Conservation (phyloP, 2,329 filamentous ascomycete genomes). For the Botrytis porri region DNA sequence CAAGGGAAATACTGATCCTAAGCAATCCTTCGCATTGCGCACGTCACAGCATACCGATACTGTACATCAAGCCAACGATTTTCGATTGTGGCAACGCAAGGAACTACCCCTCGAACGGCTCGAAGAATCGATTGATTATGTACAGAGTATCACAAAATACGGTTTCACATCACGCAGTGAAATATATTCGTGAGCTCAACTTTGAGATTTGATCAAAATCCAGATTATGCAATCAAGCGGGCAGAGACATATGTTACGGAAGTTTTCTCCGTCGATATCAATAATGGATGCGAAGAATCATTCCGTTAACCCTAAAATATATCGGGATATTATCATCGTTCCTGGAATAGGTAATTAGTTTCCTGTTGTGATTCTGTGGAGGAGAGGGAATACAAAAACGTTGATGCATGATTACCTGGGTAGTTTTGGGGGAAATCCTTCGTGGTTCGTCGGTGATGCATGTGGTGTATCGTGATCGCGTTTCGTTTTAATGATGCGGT, state of each 20-base stretch:
- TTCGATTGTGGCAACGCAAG: neutral
- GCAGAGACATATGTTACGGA: no score
- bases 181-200: neutral
- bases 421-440: neutral
- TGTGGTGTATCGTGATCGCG: neutral
- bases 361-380: neutral
- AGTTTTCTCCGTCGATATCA: neutral
- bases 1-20: neutral
- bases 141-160: neutral
- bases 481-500: neutral
- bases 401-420: neutral
- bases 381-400: no score
- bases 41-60: no score
- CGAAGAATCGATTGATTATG: no score
- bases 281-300: neutral
- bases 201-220: no score
- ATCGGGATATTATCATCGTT: neutral
- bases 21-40: neutral
- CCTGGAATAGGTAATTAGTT: neutral
- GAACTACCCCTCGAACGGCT: neutral
- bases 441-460: neutral
- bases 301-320: neutral
- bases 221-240: neutral
- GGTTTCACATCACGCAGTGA: neutral
- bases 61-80: neutral